Conservation (phyloP, 495 filamentous ascomycete genomes). For the Mytilinidion resinicola region DNA sequence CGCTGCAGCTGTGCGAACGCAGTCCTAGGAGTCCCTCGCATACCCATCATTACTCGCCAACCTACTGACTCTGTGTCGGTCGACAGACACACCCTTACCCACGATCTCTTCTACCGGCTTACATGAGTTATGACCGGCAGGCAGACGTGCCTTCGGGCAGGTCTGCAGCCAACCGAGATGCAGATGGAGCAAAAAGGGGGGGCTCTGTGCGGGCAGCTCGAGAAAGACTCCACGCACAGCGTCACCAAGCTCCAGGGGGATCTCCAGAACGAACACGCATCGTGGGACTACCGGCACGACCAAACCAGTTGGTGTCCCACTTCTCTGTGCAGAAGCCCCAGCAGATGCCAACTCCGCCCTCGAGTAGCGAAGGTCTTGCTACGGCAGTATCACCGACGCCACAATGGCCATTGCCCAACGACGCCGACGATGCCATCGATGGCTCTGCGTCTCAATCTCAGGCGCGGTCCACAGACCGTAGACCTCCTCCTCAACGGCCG, state of each 20-base stretch:
- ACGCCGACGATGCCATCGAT: slow-evolving; percentile 4
- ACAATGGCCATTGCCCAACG: slow-evolving; percentile 25
- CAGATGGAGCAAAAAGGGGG: slow-evolving; percentile 7
- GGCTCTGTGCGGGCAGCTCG: slow-evolving; percentile 28
- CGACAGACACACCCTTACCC: slow-evolving; percentile 19
- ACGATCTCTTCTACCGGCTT: slow-evolving; percentile 12
- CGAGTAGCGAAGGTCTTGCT: slow-evolving; percentile 5
- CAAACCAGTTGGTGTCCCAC: slow-evolving; percentile 25
- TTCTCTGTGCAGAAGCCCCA: slow-evolving; percentile 18
- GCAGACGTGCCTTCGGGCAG: slow-evolving; percentile 15
- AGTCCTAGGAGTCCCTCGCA: not conserved
- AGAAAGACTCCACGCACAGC: slow-evolving; percentile 18
- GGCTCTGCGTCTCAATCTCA: not conserved
- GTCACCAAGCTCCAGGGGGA: not conserved
- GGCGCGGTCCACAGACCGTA: slow-evolving; percentile 23
- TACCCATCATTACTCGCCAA: not conserved
- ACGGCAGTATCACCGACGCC: slow-evolving; percentile 10
- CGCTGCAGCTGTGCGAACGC: not conserved
- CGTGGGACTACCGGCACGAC: slow-evolving; percentile 20
- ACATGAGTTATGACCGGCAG: slow-evolving; percentile 25
- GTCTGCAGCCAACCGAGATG: slow-evolving; percentile 11
- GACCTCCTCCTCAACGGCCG: slow-evolving; percentile 60
- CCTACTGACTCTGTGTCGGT: slow-evolving; percentile 17
- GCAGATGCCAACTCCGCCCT: slow-evolving; percentile 5
- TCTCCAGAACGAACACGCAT: slow-evolving; percentile 12